Evolutionary conservation across 2,329 filamentous ascomycete species (phyloP), one percentile per base, ranked within the genome.

Genomic region (Monilinia fructigena): DNA sequence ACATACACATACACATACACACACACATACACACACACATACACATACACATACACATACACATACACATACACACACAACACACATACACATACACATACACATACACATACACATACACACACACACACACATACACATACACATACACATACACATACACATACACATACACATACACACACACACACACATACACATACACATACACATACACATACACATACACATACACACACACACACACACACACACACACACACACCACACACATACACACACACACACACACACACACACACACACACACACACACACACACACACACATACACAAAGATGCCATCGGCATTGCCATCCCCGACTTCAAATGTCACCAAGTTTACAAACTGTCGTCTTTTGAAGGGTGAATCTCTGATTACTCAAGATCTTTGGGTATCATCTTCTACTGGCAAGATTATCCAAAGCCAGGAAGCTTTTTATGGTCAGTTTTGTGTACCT

Each of bases 381-480:
- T 90, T 96, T 77, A 95, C 91, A 74, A 96, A 96, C 80, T 96
- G 93, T 76, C 87, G 89, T 61, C 81, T 96, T 35, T 82, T 94
- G 67, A 87, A 86, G 74, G 86, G 86, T 71, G 83, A 89, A 70
- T 65, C 71, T 26, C 82, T 97, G 35, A 83, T 96, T 55, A 78
- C 86, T 55, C 87, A 90, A 70, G 93, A 97, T 75, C 84, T 97
- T n/a, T 97, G 92, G 92, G 87, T 97, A 68, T 93, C 90, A 77
- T 90, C 92, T 0, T 76, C 83, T 20, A 92, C 89, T 1, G 93
- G 93, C 71, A 93, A 92, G 77, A 92, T 97, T 74, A 82, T 97
- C 58, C 84, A 88, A 71, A 91, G 84, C 74, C 87, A 89, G 74
- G 80, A 83, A 48, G 80, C 82, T 47, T 89, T 89, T 76, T 93